Conservation (phyloP, 148 eudicot species). For the Nepenthes gracilis region DNA sequence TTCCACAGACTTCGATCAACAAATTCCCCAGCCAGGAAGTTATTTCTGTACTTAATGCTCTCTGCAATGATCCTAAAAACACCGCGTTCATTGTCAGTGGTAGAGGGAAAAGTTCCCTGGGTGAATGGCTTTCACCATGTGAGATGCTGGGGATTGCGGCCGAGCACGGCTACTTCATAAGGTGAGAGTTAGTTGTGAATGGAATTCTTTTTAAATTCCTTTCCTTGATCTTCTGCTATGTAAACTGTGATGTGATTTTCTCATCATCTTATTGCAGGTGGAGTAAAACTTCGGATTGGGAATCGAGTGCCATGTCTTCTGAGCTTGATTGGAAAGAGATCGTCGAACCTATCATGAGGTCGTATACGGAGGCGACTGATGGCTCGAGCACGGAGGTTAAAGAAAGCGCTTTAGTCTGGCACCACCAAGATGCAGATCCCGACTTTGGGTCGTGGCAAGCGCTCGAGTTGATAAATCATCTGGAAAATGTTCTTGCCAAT, state of each 20-base stretch:
- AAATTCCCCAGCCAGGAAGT: constrained; percentile 49
- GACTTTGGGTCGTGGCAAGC: constrained; percentile 87
- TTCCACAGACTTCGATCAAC: constrained; percentile 41
- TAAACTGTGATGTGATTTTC: neutral
- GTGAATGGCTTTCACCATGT: constrained; percentile 70
- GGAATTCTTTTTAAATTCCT: too few relatives aligned
- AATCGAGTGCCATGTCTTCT: constrained; percentile 17
- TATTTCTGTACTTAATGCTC: constrained; percentile 28
- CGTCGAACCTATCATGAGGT: constrained; percentile 64
- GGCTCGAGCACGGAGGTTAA: constrained; percentile 65
- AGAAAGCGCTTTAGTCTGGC: constrained; percentile 85
- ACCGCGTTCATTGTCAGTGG: constrained; percentile 67
- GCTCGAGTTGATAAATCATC: constrained; percentile 65
- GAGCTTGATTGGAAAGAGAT: constrained; percentile 81
- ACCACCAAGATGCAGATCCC: constrained; percentile 78
- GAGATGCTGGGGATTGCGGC: constrained; percentile 55
- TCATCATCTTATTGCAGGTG: constrained; percentile 28
- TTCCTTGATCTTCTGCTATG: neutral
- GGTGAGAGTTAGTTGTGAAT: constrained; percentile 13
- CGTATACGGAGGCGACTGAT: constrained; percentile 73
- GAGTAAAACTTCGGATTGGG: constrained; percentile 51
- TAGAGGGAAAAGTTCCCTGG: constrained; percentile 41
- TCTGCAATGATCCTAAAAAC: constrained; percentile 57
- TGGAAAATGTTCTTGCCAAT: constrained; percentile 73
- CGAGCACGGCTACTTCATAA: constrained; percentile 68